Evolutionary conservation across 2,329 filamentous ascomycete genomes (phyloP).

Genomic region (Tolypocladium guangdongense): DNA sequence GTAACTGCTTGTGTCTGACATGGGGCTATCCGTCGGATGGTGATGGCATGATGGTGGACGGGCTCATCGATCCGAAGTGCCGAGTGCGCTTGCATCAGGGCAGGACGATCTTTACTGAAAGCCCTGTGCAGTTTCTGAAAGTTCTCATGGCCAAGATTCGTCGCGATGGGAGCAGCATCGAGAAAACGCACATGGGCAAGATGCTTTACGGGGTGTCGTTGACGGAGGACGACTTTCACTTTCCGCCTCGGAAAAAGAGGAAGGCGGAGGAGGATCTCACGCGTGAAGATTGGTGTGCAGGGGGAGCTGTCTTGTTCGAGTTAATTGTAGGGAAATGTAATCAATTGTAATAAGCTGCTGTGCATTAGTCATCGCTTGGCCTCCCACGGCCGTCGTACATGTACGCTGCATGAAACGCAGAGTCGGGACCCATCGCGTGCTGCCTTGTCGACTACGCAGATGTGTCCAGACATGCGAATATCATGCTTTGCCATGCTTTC

Average conservation of each 20-base stretch:
- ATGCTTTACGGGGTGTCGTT: conserved; percentile 22
- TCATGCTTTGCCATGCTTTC: no score
- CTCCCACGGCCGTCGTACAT: no score
- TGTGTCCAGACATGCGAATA: no score
- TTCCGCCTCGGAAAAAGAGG: conserved; percentile 4
- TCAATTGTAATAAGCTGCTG: no score
- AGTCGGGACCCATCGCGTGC: no score
- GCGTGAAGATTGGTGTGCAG: no score
- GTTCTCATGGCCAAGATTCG: conserved; percentile 24
- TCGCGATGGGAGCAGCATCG: conserved; percentile 23
- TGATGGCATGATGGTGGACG: conserved; percentile 9
- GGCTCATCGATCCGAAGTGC: conserved; percentile 19
- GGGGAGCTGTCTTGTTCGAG: no score
- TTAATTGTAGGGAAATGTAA: no score
- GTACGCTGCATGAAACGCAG: no score
- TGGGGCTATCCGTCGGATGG: conserved; percentile 15
- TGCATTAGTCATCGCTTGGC: no score
- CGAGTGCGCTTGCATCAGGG: conserved; percentile 3
- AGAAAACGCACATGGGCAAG: conserved; percentile 30
- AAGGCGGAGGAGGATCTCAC: neutral
- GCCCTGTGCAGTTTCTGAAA: conserved; percentile 27
- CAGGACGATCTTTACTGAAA: conserved; percentile 15
- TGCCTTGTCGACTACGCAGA: no score
- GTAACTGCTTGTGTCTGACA: conserved; percentile 39
- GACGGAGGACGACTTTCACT: conserved; percentile 11